Conservation (phyloP, 768 basidiomycete species). For the Ramaria rubella region DNA sequence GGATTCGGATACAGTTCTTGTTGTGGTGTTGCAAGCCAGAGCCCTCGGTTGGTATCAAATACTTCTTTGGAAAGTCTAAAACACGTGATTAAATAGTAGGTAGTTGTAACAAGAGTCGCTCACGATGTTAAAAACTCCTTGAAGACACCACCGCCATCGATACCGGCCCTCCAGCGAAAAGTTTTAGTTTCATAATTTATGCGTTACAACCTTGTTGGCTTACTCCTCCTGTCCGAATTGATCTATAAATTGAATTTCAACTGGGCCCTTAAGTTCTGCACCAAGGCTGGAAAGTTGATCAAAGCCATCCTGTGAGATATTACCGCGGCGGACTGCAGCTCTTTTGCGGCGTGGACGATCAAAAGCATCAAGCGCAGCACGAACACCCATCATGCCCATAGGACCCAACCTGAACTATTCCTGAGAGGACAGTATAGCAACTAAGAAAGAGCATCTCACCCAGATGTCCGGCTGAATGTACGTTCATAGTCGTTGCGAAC, state of each 20-base stretch:
- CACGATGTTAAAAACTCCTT: slow-evolving; percentile 88
- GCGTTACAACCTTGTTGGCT: slow-evolving; percentile 22
- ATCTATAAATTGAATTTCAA: slow-evolving; percentile 90
- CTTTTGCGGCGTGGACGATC: slow-evolving; percentile 20
- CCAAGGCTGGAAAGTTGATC: slow-evolving; percentile 61
- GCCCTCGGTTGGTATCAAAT: slow-evolving; percentile 88
- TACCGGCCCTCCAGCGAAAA: slow-evolving; percentile 56
- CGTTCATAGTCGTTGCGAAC: slow-evolving; percentile 50
- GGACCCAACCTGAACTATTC: neutral
- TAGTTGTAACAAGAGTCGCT: slow-evolving; percentile 12
- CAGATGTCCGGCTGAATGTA: slow-evolving; percentile 17
- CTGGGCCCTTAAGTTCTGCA: slow-evolving; percentile 68
- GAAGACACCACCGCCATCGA: slow-evolving; percentile 96
- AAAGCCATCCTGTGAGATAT: slow-evolving; percentile 88
- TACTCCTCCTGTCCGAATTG: slow-evolving; percentile 82
- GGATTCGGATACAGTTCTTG: slow-evolving; percentile 96
- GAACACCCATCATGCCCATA: neutral
- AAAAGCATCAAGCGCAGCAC: slow-evolving; percentile 14
- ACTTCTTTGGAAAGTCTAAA: slow-evolving; percentile 80
- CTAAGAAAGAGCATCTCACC: neutral
- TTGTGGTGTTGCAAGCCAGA: slow-evolving; percentile 88
- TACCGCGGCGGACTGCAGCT: slow-evolving; percentile 61
- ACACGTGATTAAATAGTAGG: neutral
- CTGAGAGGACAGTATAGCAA: neutral
- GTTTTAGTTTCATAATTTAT: neutral